A percentile compares a stretch with the other conserved stretches of the same genome.
Evolutionary conservation across 2,329 filamentous ascomycete species (phyloP).

Genomic region (Corynespora cassiicola): DNA sequence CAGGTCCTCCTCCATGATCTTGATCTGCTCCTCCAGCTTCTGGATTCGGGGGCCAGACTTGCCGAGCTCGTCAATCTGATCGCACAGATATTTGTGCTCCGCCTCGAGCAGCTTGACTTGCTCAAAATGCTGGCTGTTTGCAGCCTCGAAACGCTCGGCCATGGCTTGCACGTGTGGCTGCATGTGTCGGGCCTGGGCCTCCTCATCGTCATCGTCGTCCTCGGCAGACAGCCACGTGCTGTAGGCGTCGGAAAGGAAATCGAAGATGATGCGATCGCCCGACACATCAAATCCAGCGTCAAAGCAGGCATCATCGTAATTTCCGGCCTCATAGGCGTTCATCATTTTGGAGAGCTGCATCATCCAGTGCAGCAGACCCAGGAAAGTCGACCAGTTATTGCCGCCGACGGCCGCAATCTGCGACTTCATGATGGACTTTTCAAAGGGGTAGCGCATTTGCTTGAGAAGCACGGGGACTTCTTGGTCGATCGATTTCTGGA

Average conservation of each 20-base stretch:
- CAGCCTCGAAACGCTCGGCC: constrained; percentile 83
- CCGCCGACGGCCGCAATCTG: constrained; percentile 94
- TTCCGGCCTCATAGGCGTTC: constrained; percentile 77
- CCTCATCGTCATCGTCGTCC: constrained; percentile 79
- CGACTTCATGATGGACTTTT: constrained; percentile 94
- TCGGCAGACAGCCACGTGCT: constrained; percentile 90
- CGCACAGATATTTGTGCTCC: constrained; percentile 79
- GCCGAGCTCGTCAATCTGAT: constrained; percentile 89
- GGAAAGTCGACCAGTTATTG: constrained; percentile 95
- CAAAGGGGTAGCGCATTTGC: constrained; percentile 92
- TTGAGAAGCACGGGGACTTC: constrained; percentile 93
- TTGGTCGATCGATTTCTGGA: constrained; percentile 92
- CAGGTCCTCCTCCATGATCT: constrained; percentile 92
- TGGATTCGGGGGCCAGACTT: constrained; percentile 84
- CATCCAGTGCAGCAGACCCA: constrained; percentile 97
- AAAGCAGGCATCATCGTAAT: constrained; percentile 88
- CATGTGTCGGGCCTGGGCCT: constrained; percentile 71
- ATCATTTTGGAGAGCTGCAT: constrained; percentile 97
- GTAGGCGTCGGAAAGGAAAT: constrained; percentile 89
- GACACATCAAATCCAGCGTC: constrained; percentile 87
- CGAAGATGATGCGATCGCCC: constrained; percentile 91
- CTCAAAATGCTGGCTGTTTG: constrained; percentile 83
- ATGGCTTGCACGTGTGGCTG: constrained; percentile 86
- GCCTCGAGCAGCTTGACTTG: constrained; percentile 86
- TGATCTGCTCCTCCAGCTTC: constrained; percentile 86